phyloP scores from a whole-genome alignment of 2,329 filamentous ascomycete genomes.

The Sporothrix euskadiensis region DNA sequence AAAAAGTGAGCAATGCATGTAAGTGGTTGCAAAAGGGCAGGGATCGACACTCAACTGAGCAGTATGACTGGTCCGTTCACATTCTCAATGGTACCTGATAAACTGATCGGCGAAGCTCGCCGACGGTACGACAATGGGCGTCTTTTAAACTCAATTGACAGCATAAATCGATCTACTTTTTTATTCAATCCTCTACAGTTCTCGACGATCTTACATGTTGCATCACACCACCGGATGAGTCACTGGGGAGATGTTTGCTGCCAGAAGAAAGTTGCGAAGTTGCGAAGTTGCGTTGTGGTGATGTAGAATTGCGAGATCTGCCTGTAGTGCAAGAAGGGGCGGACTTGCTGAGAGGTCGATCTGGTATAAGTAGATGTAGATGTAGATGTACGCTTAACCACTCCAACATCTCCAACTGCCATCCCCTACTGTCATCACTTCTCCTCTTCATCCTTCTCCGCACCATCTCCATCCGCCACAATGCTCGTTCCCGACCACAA shows the following conservation, averaged over 20 bases:
- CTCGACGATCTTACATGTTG: neutral
- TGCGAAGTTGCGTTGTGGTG: neutral
- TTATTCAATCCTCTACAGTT: too few species aligned
- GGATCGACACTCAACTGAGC: neutral
- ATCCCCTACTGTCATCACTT: too few species aligned
- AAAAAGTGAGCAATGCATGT: too few species aligned
- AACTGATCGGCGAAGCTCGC: conserved; percentile 13
- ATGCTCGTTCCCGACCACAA: neutral
- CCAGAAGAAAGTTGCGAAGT: neutral
- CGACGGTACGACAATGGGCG: neutral
- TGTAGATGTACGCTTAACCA: neutral
- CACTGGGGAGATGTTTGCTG: neutral
- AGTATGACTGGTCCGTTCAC: too few species aligned
- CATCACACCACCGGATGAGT: conserved; percentile 4
- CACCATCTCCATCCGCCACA: neutral
- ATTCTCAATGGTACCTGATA: neutral
- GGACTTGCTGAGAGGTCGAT: neutral
- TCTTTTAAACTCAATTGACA: neutral
- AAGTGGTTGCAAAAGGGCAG: neutral
- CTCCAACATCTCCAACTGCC: neutral
- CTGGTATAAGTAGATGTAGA: neutral
- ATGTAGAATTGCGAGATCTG: neutral
- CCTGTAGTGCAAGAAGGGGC: neutral
- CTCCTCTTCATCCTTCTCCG: too few species aligned
- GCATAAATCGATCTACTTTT: too few species aligned